Base-by-base conservation (phyloP, 805 yeast genomes). In the Suhomyces kilbournensis region DNA sequence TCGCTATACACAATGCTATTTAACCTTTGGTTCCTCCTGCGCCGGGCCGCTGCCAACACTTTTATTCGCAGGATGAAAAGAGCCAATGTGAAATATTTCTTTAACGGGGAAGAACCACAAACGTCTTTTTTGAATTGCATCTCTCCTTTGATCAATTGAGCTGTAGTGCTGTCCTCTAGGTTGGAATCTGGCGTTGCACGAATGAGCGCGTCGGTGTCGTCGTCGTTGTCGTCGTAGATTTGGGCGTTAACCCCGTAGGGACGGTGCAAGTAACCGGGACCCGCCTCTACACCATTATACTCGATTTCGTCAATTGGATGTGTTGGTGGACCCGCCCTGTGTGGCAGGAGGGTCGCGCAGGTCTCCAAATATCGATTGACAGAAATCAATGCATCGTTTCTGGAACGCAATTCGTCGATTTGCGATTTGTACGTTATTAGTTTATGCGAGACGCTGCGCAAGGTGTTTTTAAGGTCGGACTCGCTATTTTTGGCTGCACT, bases 401-500 rank as follows among this genome's bases (percentile, higher is more conserved):
- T 32, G 3, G 52, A 42, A 7, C 30, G 42, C 48, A 51, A 38
- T 7, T 50, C 53, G 25, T 46, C 34, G 25, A 53, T 47, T n/a
- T 49, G 48, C n/a, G 52, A 46, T 25, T 53, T 50, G 44, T 50
- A 52, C 15, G 35, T 26, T 9, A 55, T 6, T 23, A 55, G 23
- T 19, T 52, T 51, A 2, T 45, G 19, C 34, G 52, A 52, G n/a
- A 55, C 12, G 40, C 45, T 52, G 14, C 46, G 46, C 39, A 53
- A n/a, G 22, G 55, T 47, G 4, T 35, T 35, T 20, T 43, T 49
- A 14, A 49, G 15, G 4, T 32, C 38, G 15, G 40, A 34, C 20
- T 50, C 43, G 44, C 12, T 25, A 8, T 4, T 23, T 19, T 23
- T 23, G 14, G 45, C 45, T 14, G 45, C 30, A 20, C 26, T 23